Evolutionary conservation across 257 asterid species (phyloP), one percentile per base, ranked within the genome.

Genomic region (Petunia secreta): DNA sequence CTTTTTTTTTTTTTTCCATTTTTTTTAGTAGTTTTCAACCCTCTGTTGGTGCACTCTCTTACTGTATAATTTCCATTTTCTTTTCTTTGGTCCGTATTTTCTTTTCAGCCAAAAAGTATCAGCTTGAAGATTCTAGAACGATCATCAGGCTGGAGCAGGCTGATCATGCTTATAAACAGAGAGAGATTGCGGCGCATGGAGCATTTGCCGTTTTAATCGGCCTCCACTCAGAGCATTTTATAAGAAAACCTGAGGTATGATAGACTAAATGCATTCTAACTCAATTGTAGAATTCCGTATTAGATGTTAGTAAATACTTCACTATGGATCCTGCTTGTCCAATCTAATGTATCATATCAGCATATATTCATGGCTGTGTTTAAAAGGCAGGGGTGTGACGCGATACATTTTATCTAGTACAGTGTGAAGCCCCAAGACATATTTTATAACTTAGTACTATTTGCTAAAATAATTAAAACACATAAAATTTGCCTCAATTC

Each of bases 71-170:
- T 46, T 50, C 77, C 9, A 1, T 25, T 71, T 50, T 73, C 34
- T 73, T 71, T 73, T 36, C 62, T 34, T 73, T 73, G 44, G 46
- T 50, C 59, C 4, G 46, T 50, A 73, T 73, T 73, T 71, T 73
- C 34, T 73, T 52, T 52, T 52, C 77, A 94, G 97, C 87, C 79
- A 84, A 65, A 80, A 84, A 53, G 66, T 90, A 86, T 82, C 87
- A 86, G 73, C 85, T 62, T 50, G 89, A 86, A 74, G 90, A 86
- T 66, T 79, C 87, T 84, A 89, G 86, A 84, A 86, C 87, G 78
- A 87, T 94, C 80, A 83, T 93, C 43, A 91, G 96, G 89, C 84
- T 94, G 85, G 98, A 94, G 93, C 97, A 91, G 88, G 89, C 90
- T 69, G 92, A 89, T 67, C 75, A 82, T 79, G 87, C 95, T 75